Percentiles rank a stretch among this genome's conserved stretches.
Evolutionary conservation across 768 basidiomycete species (phyloP).

Genomic region (Vararia minispora): DNA sequence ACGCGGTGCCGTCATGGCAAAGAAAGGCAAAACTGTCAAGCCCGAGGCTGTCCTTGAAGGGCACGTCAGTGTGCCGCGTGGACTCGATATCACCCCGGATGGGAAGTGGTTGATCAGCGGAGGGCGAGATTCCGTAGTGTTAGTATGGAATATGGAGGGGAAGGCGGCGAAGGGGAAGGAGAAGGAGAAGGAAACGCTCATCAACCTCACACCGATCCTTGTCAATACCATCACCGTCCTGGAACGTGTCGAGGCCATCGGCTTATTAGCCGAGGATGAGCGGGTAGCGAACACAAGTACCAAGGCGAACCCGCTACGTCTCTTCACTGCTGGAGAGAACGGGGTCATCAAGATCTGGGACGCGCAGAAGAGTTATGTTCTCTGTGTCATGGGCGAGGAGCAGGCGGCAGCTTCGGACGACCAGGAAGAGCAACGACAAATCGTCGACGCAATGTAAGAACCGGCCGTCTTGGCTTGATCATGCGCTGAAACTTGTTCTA

Average conservation of each 20-base stretch:
- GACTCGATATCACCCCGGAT: constrained; percentile 74
- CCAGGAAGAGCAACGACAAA: constrained; percentile 76
- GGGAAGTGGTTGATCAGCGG: constrained; percentile 87
- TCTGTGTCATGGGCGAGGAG: constrained; percentile 47
- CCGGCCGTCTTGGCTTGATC: constrained; percentile 1
- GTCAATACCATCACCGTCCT: constrained; percentile 73
- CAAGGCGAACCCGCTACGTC: constrained; percentile 34
- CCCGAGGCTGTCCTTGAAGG: constrained; percentile 83
- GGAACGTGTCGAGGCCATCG: constrained; percentile 83
- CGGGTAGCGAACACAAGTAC: constrained; percentile 33
- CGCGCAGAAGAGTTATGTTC: constrained; percentile 47
- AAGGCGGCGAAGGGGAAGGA: constrained; percentile 30
- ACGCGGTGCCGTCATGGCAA: constrained; percentile 36
- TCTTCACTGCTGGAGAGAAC: constrained; percentile 89
- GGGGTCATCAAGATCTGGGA: constrained; percentile 85
- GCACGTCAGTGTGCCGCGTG: constrained; percentile 89
- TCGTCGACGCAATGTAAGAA: constrained; percentile 72
- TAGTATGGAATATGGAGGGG: constrained; percentile 75
- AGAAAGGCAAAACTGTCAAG: constrained; percentile 43
- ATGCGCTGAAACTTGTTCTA: constrained; percentile 20
- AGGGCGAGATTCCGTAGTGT: constrained; percentile 84
- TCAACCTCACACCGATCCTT: no score
- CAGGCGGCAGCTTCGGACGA: constrained; percentile 34
- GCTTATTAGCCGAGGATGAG: constrained; percentile 47
- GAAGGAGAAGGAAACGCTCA: constrained; percentile 32